Conservation (phyloP, 129 eudicot genomes). For the Saussurea involucrata region DNA sequence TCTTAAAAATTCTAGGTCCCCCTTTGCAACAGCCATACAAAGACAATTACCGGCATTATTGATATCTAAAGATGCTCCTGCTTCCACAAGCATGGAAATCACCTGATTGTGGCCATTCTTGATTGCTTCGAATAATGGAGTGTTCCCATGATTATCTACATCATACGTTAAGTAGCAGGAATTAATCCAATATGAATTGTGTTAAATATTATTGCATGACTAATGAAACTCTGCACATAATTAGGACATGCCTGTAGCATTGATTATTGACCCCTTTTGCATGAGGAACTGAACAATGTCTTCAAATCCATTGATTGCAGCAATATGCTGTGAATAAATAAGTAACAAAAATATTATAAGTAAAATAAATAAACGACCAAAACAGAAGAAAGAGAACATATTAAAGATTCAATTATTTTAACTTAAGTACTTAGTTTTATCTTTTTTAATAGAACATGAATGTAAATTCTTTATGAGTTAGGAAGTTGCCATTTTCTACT, state of each 20-base stretch:
- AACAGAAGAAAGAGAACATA: background rate
- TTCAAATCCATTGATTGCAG: slow-evolving; percentile 62
- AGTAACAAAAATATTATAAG: background rate
- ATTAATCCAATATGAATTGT: background rate
- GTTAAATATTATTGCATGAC: background rate
- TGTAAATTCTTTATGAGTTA: background rate
- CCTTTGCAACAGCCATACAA: slow-evolving; percentile 48
- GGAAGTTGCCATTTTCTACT: background rate
- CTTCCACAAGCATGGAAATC: slow-evolving; percentile 47
- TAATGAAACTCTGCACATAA: background rate
- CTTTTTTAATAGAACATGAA: background rate
- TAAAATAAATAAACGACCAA: background rate
- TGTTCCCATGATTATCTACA: slow-evolving; percentile 51
- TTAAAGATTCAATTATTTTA: background rate
- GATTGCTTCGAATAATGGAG: slow-evolving; percentile 64
- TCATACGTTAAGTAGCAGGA: background rate
- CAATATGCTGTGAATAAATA: slow-evolving; percentile 45
- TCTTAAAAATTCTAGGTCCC: slow-evolving; percentile 42
- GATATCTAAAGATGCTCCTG: slow-evolving; percentile 47
- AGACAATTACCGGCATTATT: slow-evolving; percentile 47
- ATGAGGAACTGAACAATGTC: slow-evolving; percentile 51
- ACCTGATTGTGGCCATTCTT: slow-evolving; percentile 51
- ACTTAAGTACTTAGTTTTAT: background rate
- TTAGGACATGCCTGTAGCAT: slow-evolving; percentile 40
- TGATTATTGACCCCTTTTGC: slow-evolving; percentile 39